phyloP scores from a whole-genome alignment of 1,284 basidiomycete genomes.

The Ustilago vetiveriae region DNA sequence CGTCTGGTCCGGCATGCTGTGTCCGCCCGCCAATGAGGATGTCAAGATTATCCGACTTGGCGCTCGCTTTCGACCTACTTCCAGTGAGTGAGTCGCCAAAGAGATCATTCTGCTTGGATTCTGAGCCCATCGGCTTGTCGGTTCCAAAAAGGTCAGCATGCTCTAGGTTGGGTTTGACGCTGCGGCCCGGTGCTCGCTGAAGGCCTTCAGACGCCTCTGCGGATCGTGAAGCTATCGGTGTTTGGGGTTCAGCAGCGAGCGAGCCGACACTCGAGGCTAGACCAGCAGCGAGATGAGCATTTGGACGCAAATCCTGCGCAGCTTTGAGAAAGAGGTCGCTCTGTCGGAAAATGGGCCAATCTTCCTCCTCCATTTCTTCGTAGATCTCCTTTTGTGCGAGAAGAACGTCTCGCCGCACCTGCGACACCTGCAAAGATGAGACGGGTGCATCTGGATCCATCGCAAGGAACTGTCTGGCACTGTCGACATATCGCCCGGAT shows the following conservation, averaged over 20 bases:
- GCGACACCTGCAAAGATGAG: conserved; percentile 33
- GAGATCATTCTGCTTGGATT: conserved; percentile 23
- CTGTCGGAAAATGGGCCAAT: conserved; percentile 85
- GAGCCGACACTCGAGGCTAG: conserved; percentile 33
- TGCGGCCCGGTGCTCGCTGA: conserved; percentile 11
- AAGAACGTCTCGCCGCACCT: conserved; percentile 77
- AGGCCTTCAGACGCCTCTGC: conserved; percentile 8
- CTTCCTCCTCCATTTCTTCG: conserved; percentile 82
- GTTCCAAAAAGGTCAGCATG: conserved; percentile 46
- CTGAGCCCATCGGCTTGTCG: conserved; percentile 24
- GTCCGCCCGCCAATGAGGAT: conserved; percentile 55
- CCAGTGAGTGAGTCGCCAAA: conserved; percentile 36
- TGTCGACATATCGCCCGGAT: conserved; percentile 76
- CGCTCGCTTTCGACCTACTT: conserved; percentile 37
- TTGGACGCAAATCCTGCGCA: conserved; percentile 75
- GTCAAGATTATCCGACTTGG: conserved; percentile 51
- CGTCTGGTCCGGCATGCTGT: conserved; percentile 43
- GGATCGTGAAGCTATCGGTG: too few relatives aligned
- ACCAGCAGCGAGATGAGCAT: conserved; percentile 65
- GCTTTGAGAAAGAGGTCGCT: conserved; percentile 92
- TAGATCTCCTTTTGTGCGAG: conserved; percentile 85
- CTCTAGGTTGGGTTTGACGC: conserved; percentile 17
- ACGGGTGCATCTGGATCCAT: conserved; percentile 50
- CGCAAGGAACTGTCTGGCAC: conserved; percentile 76
- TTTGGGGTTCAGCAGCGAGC: conserved; percentile 6